Evolutionary conservation across 2,329 filamentous ascomycete species (phyloP).

Genomic region (Ophiosphaerella korrae): DNA sequence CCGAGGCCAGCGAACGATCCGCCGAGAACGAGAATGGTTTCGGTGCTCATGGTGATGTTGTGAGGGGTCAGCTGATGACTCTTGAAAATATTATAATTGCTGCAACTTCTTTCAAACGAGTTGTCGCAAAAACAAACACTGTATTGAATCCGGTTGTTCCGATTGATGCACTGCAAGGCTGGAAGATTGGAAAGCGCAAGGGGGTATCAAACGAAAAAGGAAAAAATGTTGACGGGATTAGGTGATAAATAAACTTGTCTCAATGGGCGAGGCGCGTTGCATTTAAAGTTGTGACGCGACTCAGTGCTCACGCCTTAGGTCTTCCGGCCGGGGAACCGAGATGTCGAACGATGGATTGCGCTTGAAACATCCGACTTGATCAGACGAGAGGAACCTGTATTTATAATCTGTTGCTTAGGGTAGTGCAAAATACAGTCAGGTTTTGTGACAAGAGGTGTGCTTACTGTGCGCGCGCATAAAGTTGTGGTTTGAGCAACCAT

Average conservation of each 20-base stretch:
- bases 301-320: slow-evolving; percentile 14
- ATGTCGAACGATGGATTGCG: slow-evolving; percentile 1
- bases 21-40: slow-evolving; percentile 45
- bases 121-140: too few species aligned
- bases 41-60: slow-evolving; percentile 33
- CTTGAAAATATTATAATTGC: too few species aligned
- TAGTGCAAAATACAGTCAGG: too few species aligned
- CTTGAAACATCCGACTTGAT: neutral
- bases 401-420: too few species aligned
- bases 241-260: neutral
- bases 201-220: neutral
- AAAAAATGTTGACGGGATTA: slow-evolving; percentile 7
- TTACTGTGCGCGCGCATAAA: too few species aligned
- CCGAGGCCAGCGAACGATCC: slow-evolving; percentile 44
- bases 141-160: too few species aligned
- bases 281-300: slow-evolving; percentile 16
- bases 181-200: neutral
- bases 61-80: slow-evolving; percentile 3
- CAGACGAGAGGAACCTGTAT: neutral
- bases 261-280: slow-evolving; percentile 10
- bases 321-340: slow-evolving; percentile 23
- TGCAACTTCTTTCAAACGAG: too few species aligned
- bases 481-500: too few species aligned
- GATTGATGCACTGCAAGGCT: neutral
- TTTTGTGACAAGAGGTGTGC: too few species aligned